Evolutionary conservation across 2,329 filamentous ascomycete genomes (phyloP).

Genomic region (Fusarium transvaalense): DNA sequence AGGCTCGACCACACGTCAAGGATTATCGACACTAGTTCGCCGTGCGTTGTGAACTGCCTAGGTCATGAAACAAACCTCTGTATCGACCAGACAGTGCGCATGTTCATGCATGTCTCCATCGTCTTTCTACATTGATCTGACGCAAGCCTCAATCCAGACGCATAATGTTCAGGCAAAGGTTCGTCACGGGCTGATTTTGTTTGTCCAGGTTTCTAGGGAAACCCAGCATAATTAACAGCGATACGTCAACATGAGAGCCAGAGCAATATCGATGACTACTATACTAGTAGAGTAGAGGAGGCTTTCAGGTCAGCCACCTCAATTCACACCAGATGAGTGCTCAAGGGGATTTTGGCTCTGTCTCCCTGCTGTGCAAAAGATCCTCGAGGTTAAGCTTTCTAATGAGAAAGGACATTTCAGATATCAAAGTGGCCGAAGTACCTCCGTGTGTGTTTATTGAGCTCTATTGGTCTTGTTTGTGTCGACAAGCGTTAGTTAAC

Average conservation of each 20-base stretch:
- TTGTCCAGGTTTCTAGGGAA: neutral
- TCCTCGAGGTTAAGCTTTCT: neutral
- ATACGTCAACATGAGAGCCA: neutral
- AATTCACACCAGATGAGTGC: neutral
- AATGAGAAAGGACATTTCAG: neutral
- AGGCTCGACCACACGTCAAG: neutral
- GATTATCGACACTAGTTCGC: neutral
- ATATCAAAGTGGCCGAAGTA: neutral
- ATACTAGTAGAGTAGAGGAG: neutral
- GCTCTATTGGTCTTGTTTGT: neutral
- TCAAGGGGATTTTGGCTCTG: neutral
- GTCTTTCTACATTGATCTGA: neutral
- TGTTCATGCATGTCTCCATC: neutral
- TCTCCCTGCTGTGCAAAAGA: neutral
- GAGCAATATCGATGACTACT: neutral
- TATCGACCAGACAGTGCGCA: neutral
- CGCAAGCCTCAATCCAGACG: neutral
- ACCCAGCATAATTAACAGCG: neutral
- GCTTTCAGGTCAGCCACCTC: neutral
- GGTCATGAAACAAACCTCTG: slow-evolving; percentile 1
- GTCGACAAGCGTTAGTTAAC: no score
- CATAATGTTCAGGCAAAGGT: neutral
- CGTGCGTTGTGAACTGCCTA: neutral
- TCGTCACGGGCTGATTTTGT: neutral
- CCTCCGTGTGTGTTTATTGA: neutral